Evolutionary conservation across 306 rosid species (phyloP).

Genomic region (Rosa multiflora): DNA sequence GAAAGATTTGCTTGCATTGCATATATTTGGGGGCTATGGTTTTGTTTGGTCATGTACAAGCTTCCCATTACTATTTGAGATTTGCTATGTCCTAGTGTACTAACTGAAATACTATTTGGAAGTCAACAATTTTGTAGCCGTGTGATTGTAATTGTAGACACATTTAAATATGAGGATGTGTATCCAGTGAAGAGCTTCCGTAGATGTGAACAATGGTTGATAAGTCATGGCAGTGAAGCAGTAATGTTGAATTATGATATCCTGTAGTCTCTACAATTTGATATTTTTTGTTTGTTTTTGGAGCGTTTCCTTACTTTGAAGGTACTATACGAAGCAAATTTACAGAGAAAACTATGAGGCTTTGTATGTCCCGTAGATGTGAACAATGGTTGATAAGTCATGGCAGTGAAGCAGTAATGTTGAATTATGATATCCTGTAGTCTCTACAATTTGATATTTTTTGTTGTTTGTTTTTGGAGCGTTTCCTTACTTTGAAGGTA

Average conservation of each 20-base stretch:
- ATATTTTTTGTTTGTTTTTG: neutral
- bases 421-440: neutral
- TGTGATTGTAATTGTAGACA: conserved; percentile 22
- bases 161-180: neutral
- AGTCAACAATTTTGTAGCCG: conserved; percentile 33
- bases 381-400: neutral
- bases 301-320: neutral
- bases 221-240: neutral
- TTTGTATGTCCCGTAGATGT: neutral
- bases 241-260: neutral
- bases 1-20: neutral
- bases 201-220: neutral
- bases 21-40: conserved; percentile 3
- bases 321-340: too few species aligned
- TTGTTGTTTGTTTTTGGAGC: neutral
- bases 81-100: conserved; percentile 18
- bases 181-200: neutral
- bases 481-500: neutral
- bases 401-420: neutral
- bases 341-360: neutral
- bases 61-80: neutral
- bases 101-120: neutral
- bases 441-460: neutral
- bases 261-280: neutral
- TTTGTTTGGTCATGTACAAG: neutral